Evolutionary conservation across 495 filamentous ascomycete genomes (phyloP), one percentile per base, ranked within the genome.

Genomic region (Annulohypoxylon bovei): DNA sequence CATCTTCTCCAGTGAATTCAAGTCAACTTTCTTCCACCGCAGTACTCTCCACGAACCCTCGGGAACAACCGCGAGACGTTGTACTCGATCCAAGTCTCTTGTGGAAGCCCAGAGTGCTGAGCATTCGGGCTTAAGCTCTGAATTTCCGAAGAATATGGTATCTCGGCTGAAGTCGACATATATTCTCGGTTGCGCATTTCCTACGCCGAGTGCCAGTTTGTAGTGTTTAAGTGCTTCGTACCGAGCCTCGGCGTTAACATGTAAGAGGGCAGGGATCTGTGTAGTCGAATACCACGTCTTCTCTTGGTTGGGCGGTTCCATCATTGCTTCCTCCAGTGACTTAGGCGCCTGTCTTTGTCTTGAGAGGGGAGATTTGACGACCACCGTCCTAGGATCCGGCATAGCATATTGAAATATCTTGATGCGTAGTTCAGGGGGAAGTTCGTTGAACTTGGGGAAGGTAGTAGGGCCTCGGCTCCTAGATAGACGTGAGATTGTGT

Each of bases 361-460:
- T 16, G 59, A 18, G 40, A 62, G 61, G 12, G 74, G 74, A 4
- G 71, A 74, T 37, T 77, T 77, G 27, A 75, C 37, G 2, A 75
- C 37, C 12, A 77, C 67, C 11, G 67, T 73, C 46, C 75, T 73
- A 12, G 72, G 9, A 3, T 65, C 72, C 23, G 72, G 72, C 64
- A 77, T 71, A 28, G 75, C 66, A 46, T 75, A 22, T 44, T 77
- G 67, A 80, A 81, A 85, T 44, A 86, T 82, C 42, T 77, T 77
- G 39, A 84, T 77, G 11, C 84, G 82, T 52, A 86, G 68, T 68
- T 86, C 83, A 33, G 79, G 47, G 6, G 84, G 83, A 14, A 86
- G 81, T 16, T 66, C 27, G 52, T 75, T 39, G 70, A 86, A 86
- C 52, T 70, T 70, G 46, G 60, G 65, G 75, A 84, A 85, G 35